Base-by-base conservation (phyloP, 75 land plant species). In the Cryptomeria japonica region DNA sequence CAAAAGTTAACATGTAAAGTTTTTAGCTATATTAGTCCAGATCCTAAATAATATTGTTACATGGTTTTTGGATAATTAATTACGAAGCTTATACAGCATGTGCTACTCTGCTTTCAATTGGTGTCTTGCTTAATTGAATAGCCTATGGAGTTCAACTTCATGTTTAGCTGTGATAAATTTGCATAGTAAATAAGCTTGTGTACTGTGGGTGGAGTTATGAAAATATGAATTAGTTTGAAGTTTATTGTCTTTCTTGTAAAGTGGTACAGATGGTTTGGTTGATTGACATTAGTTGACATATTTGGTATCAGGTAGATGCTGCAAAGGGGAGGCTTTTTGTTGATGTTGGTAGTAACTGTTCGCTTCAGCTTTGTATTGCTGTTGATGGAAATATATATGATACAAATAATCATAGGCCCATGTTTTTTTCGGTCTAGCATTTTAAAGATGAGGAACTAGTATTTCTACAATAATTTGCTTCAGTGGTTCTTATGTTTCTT, bases 261-360 rank as follows among this genome's bases (percentile, higher is more conserved):
- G 28, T 9, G 75, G 44, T 11, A 78, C 42, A 34, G 25, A 58
- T 70, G 77, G n/a, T 22, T 86, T 76, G 84, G 11, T 28, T 86
- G 38, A 86, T 51, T 70, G 78, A 58, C 36, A 39, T 86, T 78
- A 19, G 31, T 13, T 11, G 31, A 22, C 25, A 73, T 86, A 16
- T 44, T 80, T 44, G 28, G 28, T 87, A 49, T 76, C 86, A 96
- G 99, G 84, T 93, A 46, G 88, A 95, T 36, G 97, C 99, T 31
- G 94, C 97, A 19, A 86, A 94, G 87, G 91, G 89, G 61, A 97
- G 93, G 87, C 88, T 98, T 39, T 91, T 86, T 86, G 94, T 97
- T 28, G 97, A 98, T 89, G 99, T 96, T 89, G 99, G 99, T 98
- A 94, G 39, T 91, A 28, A 83, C 78, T 82, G 38, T 25, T 85